Evolutionary conservation across 2,329 filamentous ascomycete genomes (phyloP), one percentile per base, ranked within the genome.

Genomic region (Cryphonectria japonica): DNA sequence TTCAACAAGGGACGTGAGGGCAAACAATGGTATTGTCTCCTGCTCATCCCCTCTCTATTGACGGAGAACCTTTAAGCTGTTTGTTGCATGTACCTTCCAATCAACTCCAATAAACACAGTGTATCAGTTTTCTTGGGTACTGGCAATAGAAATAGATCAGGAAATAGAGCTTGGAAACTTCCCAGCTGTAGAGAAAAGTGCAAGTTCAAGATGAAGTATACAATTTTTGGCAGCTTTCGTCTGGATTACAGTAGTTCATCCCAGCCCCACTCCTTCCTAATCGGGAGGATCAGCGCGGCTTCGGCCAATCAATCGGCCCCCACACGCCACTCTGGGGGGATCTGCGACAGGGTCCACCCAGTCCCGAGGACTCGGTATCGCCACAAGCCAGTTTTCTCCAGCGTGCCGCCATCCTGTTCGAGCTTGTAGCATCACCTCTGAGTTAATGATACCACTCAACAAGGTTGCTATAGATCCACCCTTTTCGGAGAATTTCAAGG

Each of bases 261-360:
- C 32, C 32, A 14, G 46, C 39, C 59, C n/a, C 54, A 69, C 67
- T 66, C 70, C 41, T 72, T 70, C 70, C 70, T 54, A 65, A 70
- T 67, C 59, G 26, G 68, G 70, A 57, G 32, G 32, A 37, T 34
- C 22, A 22, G 16, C 16, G 50, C 29, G 34, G n/a, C 65, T 37
- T 41, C 34, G 41, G 46, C 70, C 70, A 70, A 70, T 70, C 70
- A 70, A 6, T 2, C 39, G 19, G 4, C 43, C 39, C 2, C 32
- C 5, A 50, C 34, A 16, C 19, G 54, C 7, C 26, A 32, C 29
- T 60, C 26, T 29, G 46, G 46, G 19, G 54, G 54, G 26, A 29
- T 39, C 34, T 54, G 43, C 57, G 57, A 22, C 69, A 67, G 54
- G 59, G 34, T 65, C 41, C 13, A n/a, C 54, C 54, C 41, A 26